Base-by-base conservation (phyloP, 73 alveolate genomes). In the Tetrahymena malaccensis region DNA sequence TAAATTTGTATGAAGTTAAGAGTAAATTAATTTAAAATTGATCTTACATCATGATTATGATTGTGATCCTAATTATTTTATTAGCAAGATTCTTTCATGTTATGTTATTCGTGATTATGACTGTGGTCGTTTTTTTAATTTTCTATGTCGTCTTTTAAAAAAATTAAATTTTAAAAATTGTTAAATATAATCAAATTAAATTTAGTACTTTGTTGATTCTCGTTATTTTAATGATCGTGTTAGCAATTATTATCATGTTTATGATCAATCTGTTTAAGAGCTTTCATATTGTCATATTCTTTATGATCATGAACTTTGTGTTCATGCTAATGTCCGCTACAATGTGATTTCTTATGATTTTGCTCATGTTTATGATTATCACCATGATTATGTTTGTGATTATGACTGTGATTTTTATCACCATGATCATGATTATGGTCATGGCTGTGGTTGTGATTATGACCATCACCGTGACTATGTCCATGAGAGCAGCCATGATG, bases 401-500 rank as follows among this genome's bases (percentile, higher is more conserved):
- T 94, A 22, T 95, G 96, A 12, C 40, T 94, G 55, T 95, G 96
- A 27, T 93, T 94, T 37, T 93, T 96, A 38, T 34, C 84, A 31
- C 94, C 93, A 33, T 96, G 96, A 27, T 70, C 85, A 70, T n/a
- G n/a, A 31, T 93, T 85, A 33, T 97, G 98, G 11, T 95, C 96
- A 34, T 94, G 97, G 37, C 85, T 85, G 55, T 95, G 96, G 17
- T 94, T 95, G 34, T 85, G 83, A 19, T 95, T 43, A 85, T 85
- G 44, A 22, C 43, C 43, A 31, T 97, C 94, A 35, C 96, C 97
- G 84, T 96, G 96, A 34, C 94, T 57, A 56, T 97, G 97, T 43
- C 97, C 97, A 22, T 96, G 97, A 33, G 94, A 35, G 37, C 89
- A 70, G 8, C 89, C 89, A n/a, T 70, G 89, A 94, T 84, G 96